phyloP scores from a whole-genome alignment of 2,329 filamentous ascomycete species.

The Colletotrichum euphorbiae region DNA sequence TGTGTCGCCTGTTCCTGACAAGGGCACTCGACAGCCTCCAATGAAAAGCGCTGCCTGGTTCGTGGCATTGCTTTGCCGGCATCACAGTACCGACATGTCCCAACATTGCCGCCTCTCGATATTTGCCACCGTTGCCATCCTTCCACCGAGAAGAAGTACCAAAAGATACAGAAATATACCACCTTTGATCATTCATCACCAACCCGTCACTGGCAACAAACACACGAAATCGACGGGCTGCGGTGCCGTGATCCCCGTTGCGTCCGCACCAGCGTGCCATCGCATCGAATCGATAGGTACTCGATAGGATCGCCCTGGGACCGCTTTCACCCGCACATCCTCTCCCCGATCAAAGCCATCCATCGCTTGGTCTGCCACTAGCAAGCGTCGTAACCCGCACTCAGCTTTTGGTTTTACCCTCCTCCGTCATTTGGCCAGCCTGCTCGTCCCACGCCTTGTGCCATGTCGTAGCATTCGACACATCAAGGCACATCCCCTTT shows the following conservation, averaged over 20 bases:
- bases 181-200: background rate
- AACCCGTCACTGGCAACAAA: background rate
- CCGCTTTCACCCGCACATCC: constrained; percentile 6
- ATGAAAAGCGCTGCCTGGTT: constrained; percentile 4
- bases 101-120: background rate
- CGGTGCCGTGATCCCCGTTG: constrained; percentile 6
- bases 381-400: constrained; percentile 27
- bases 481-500: constrained; percentile 6
- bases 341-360: constrained; percentile 9
- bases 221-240: background rate
- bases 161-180: constrained; percentile 1
- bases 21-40: background rate
- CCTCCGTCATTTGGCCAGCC: background rate
- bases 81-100: background rate
- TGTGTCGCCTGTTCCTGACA: constrained; percentile 5
- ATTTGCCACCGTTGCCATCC: constrained; percentile 3
- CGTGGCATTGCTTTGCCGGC: constrained; percentile 7
- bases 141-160: constrained; percentile 1
- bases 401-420: constrained; percentile 3
- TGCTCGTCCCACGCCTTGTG: constrained; percentile 1
- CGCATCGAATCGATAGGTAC: background rate
- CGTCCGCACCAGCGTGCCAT: constrained; percentile 16
- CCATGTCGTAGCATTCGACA: constrained; percentile 26
- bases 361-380: constrained; percentile 7
- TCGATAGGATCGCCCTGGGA: constrained; percentile 6